phyloP scores from a whole-genome alignment of 352 stramenopile species.

The Pythium volutum region DNA sequence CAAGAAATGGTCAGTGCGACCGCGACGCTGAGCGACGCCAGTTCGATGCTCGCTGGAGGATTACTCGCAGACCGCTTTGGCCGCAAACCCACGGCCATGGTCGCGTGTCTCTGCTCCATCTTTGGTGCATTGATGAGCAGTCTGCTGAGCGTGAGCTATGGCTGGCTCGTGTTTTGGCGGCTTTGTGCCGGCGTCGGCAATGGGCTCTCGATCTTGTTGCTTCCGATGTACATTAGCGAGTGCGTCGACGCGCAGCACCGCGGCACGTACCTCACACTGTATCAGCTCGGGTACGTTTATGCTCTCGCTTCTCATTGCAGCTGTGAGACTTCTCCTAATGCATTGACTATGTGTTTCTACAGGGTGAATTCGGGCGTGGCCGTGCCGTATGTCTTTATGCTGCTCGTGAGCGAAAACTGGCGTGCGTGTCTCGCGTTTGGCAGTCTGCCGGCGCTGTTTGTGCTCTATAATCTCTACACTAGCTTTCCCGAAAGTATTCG shows the following conservation, averaged over 20 bases:
- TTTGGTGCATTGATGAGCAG: slow-evolving; percentile 56
- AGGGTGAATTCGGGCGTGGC: slow-evolving; percentile 76
- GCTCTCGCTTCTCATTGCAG: neutral
- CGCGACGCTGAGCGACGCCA: slow-evolving; percentile 76
- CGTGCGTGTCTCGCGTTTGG: slow-evolving; percentile 69
- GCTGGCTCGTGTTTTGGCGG: slow-evolving; percentile 63
- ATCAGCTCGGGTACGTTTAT: slow-evolving; percentile 69
- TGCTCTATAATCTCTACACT: slow-evolving; percentile 73
- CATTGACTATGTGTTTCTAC: slow-evolving; percentile 2
- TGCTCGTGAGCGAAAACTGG: slow-evolving; percentile 74
- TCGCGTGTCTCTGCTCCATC: slow-evolving; percentile 72
- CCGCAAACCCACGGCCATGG: slow-evolving; percentile 64
- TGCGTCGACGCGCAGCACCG: slow-evolving; percentile 63
- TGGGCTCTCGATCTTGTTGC: slow-evolving; percentile 75
- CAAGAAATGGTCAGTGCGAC: slow-evolving; percentile 77
- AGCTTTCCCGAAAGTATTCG: slow-evolving; percentile 78
- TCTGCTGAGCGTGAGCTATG: slow-evolving; percentile 49
- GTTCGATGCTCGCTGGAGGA: slow-evolving; percentile 76
- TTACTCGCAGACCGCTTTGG: slow-evolving; percentile 71
- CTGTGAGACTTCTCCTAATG: neutral
- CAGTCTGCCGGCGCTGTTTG: slow-evolving; percentile 64
- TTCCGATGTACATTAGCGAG: slow-evolving; percentile 90
- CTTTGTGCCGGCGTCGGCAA: slow-evolving; percentile 77
- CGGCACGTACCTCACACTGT: slow-evolving; percentile 70
- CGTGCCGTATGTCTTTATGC: slow-evolving; percentile 82